Conservation (phyloP, 208 protist genomes). For the Leptomonas pyrrhocoris region DNA sequence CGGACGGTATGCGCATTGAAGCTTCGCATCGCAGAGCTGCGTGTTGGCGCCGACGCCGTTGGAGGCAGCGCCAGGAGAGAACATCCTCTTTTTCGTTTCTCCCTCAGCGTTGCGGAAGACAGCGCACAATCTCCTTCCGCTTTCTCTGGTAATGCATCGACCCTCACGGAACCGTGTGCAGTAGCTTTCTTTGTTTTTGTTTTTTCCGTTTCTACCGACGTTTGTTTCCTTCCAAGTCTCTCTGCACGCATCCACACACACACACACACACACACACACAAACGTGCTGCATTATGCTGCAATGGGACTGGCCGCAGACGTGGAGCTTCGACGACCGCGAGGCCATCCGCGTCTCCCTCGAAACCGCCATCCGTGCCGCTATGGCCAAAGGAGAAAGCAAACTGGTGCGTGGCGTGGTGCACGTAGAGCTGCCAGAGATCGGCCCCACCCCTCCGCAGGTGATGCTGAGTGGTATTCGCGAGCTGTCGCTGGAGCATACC, state of each 20-base stretch:
- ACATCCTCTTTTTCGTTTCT: too few species aligned
- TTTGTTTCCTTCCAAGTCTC: not conserved
- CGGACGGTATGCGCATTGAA: too few species aligned
- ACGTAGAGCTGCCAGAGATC: conserved; percentile 73
- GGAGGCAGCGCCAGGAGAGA: too few species aligned
- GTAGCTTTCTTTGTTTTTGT: too few species aligned
- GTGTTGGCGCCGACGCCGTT: too few species aligned
- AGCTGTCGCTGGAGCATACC: conserved; percentile 76
- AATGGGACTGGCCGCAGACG: conserved; percentile 84
- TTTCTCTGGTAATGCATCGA: too few species aligned
- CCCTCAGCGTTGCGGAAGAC: too few species aligned
- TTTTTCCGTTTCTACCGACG: too few species aligned
- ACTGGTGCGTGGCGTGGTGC: conserved; percentile 78
- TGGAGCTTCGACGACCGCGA: conserved; percentile 71
- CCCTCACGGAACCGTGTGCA: too few species aligned
- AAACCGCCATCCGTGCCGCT: conserved; percentile 69
- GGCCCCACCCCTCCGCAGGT: conserved; percentile 77
- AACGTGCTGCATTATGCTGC: conserved; percentile 63
- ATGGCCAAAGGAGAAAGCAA: conserved; percentile 70
- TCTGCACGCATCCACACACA: not conserved
- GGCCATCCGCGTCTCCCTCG: conserved; percentile 69
- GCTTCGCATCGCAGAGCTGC: too few species aligned
- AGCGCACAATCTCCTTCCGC: too few species aligned
- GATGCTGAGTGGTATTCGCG: conserved; percentile 71
- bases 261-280: not conserved